Evolutionary conservation across 257 asterid species (phyloP), one percentile per base, ranked within the genome.

Genomic region (Catharanthus roseus): DNA sequence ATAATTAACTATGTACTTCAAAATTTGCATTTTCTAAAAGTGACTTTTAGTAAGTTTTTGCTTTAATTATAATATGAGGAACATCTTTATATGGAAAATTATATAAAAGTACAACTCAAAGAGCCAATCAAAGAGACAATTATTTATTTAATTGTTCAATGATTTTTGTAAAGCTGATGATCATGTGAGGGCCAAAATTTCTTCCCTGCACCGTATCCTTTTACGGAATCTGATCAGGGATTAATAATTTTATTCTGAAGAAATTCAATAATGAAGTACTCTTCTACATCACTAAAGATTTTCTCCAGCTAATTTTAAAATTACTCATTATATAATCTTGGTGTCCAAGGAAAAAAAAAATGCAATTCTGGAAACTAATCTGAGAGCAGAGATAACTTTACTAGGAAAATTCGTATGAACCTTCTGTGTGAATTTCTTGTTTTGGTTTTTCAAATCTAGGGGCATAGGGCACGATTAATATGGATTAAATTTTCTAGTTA

Each of bases 131-230:
- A 9, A 49, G 15, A 23, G 11, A 10, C 2, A 18, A 44, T 41
- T 53, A 51, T n/a, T n/a, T n/a, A 50, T 45, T 73, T 73, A 69
- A 56, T 49, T 39, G 31, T 38, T 66, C 18, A 49, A 72, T 66
- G 58, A 68, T 63, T 73, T 73, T 12, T 55, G 19, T 73, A 56
- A 34, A 67, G 54, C 55, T 57, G 63, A 65, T 67, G 50, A 44
- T 58, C 83, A 79, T 79, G 83, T 79, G 80, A 67, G 31, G 68
- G n/a, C n/a, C 5, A 13, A 61, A 47, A 44, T 70, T 26, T 65
- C 65, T 73, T 70, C 64, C 57, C 15, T 54, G 4, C 68, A n/a
- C 10, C 54, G 69, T 50, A n/a, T 39, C 29, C 31, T 63, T 67
- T 33, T 15, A 29, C 29, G 13, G 41, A 54, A 34, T n/a, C 55